Conservation (phyloP, 257 asterid genomes). For the Fraxinus anomala region DNA sequence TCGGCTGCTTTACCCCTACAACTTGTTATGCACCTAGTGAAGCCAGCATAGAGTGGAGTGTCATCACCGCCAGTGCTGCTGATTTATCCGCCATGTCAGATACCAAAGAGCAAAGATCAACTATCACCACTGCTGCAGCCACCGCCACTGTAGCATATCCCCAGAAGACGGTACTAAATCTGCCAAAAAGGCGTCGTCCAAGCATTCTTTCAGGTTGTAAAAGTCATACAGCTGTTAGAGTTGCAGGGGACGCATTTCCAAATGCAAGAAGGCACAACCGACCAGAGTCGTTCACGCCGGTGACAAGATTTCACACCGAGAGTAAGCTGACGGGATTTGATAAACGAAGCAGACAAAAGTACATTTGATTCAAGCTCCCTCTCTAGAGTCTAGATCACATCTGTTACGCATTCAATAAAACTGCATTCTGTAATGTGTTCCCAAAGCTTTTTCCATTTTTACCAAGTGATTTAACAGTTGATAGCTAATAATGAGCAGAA, state of each 20-base stretch:
- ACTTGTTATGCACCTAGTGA: slow-evolving; percentile 79
- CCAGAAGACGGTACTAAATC: slow-evolving; percentile 21
- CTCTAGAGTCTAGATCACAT: slow-evolving; percentile 27
- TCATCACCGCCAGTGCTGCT: slow-evolving; percentile 74
- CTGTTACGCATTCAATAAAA: slow-evolving; percentile 35
- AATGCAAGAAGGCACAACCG: slow-evolving; percentile 26
- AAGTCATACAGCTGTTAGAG: slow-evolving; percentile 65
- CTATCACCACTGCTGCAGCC: slow-evolving; percentile 11
- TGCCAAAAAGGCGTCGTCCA: slow-evolving; percentile 44
- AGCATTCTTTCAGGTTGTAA: slow-evolving; percentile 66
- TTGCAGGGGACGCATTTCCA: slow-evolving; percentile 53
- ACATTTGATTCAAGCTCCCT: slow-evolving; percentile 36
- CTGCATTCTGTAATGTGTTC: not conserved
- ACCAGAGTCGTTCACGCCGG: slow-evolving; percentile 37
- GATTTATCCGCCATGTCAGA: slow-evolving; percentile 66
- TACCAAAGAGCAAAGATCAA: slow-evolving; percentile 37
- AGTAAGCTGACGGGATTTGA: slow-evolving; percentile 38
- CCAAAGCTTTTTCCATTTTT: not conserved
- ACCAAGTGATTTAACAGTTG: slow-evolving; percentile 15
- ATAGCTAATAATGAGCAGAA: not conserved
- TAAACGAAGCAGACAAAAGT: slow-evolving; percentile 36
- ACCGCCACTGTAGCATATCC: slow-evolving; percentile 14
- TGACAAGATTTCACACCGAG: slow-evolving; percentile 49
- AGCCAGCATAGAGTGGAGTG: slow-evolving; percentile 89
- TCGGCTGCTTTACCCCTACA: slow-evolving; percentile 32